Evolutionary conservation across 192 early-diverging fungal genomes (phyloP).

Genomic region (Pilaira anomala): DNA sequence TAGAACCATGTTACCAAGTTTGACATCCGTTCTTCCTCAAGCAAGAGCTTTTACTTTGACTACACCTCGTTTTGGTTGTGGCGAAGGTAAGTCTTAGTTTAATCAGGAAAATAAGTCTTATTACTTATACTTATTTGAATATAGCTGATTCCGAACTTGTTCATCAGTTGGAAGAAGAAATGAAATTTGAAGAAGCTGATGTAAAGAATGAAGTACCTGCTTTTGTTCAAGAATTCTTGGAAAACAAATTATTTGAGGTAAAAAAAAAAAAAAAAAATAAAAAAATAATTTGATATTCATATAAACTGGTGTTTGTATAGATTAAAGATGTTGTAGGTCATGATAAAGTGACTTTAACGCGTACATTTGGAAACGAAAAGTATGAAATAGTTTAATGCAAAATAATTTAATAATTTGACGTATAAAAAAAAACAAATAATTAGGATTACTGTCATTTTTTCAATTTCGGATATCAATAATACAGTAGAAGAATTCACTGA

Average conservation of each 20-base stretch:
- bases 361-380: conserved; percentile 87
- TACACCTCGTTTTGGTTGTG: background rate
- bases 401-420: background rate
- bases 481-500: conserved; percentile 47
- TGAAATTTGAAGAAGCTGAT: conserved; percentile 65
- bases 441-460: conserved; percentile 81
- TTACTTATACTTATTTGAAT: background rate
- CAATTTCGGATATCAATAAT: conserved; percentile 77
- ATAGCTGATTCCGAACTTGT: conserved; percentile 62
- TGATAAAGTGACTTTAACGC: conserved; percentile 74
- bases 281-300: background rate
- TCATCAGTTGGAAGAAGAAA: conserved; percentile 67
- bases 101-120: background rate
- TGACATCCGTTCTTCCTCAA: no score
- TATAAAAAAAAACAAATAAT: background rate
- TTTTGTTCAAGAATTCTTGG: conserved; percentile 69
- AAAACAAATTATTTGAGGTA: conserved; percentile 54
- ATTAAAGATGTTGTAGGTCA: conserved; percentile 72
- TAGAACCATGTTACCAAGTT: no score
- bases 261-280: background rate
- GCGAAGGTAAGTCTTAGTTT: conserved; percentile 12
- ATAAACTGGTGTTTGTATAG: conserved; percentile 30
- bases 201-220: conserved; percentile 53
- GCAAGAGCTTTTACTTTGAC: conserved; percentile 2
- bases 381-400: conserved; percentile 31